Conservation (phyloP, 345 rosid species). For the Mangifera indica region DNA sequence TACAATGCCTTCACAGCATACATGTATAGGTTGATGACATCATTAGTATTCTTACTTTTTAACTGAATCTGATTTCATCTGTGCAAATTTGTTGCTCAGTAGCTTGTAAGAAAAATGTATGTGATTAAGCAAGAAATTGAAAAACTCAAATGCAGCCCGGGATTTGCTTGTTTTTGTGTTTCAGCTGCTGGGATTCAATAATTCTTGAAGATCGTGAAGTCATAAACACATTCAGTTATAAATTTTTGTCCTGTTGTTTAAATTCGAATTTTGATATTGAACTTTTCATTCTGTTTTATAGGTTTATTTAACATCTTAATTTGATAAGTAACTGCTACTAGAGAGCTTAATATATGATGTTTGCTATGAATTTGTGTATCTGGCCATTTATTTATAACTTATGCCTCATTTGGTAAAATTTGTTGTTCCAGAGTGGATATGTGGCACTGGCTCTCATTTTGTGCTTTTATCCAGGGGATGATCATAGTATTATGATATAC, state of each 20-base stretch:
- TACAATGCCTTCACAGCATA: neutral
- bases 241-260: neutral
- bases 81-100: neutral
- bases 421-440: slow-evolving; percentile 7
- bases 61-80: neutral
- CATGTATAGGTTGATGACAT: neutral
- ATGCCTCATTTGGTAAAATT: slow-evolving; percentile 8
- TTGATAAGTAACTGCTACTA: neutral
- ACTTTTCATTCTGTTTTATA: neutral
- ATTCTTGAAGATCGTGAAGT: neutral
- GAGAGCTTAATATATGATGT: slow-evolving; percentile 1
- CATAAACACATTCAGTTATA: neutral
- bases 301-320: neutral
- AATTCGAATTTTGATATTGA: slow-evolving; percentile 39
- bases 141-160: neutral
- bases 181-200: neutral
- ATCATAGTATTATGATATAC: slow-evolving; percentile 98
- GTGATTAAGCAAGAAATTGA: neutral
- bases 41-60: neutral
- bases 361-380: neutral
- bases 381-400: slow-evolving; percentile 3
- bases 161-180: neutral
- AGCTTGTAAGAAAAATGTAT: neutral
- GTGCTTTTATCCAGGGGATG: slow-evolving; percentile 65
- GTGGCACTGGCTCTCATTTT: slow-evolving; percentile 17